Conservation (phyloP, 2,329 filamentous ascomycete genomes). For the Pseudocercospora ulei region DNA sequence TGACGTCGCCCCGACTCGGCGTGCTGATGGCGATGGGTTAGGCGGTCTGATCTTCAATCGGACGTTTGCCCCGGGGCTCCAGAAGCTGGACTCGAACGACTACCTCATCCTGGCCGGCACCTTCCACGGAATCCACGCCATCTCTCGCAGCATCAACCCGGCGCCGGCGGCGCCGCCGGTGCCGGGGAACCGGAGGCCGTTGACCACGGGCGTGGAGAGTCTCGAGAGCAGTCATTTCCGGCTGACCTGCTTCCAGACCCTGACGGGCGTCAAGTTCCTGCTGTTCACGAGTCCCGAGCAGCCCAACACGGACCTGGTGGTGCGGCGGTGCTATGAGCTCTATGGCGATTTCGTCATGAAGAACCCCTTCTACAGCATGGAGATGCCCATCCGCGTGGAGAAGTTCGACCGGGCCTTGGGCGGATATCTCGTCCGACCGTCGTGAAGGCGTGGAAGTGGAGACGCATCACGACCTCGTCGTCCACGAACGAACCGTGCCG, state of each 20-base stretch:
- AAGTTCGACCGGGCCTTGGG: conserved; percentile 67
- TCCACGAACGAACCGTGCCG: too few relatives aligned
- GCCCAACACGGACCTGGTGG: conserved; percentile 72
- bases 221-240: conserved; percentile 91
- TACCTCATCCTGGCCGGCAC: conserved; percentile 93
- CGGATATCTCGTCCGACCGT: conserved; percentile 32
- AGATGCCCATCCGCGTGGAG: conserved; percentile 95
- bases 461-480: too few relatives aligned
- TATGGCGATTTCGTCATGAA: conserved; percentile 99
- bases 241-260: conserved; percentile 87
- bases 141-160: conserved; percentile 46
- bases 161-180: conserved; percentile 33
- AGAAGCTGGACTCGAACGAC: conserved; percentile 87
- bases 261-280: conserved; percentile 91
- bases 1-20: conserved; percentile 32
- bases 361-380: conserved; percentile 95
- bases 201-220: conserved; percentile 71
- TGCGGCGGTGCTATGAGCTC: conserved; percentile 80
- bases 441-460: too few relatives aligned
- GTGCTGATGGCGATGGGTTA: conserved; percentile 10
- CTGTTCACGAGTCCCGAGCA: conserved; percentile 88
- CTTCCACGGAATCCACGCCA: conserved; percentile 73
- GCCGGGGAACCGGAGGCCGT: conserved; percentile 41
- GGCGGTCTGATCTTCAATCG: conserved; percentile 85
- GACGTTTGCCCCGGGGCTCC: conserved; percentile 77